These are phyloP conservation scores for Grosmannia penicillata DNA, from an alignment of 2,329 filamentous ascomycete genomes.

Conservation along the genomic window DNA sequence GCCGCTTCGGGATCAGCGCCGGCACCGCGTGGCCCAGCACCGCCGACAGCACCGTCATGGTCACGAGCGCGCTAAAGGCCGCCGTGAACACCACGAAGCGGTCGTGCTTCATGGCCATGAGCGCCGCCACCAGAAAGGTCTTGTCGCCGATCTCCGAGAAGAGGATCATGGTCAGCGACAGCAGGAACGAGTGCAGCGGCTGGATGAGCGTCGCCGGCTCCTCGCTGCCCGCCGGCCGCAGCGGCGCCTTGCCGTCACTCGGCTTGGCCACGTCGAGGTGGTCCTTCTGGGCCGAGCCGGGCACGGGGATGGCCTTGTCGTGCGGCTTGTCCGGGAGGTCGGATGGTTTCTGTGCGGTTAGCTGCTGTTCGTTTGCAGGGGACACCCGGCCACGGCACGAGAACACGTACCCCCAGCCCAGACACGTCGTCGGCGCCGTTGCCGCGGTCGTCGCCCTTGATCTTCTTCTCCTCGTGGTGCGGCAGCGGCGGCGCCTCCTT, in stretches of 20 bases:
- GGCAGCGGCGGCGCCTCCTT: conserved; percentile 75
- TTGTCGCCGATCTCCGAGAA: conserved; percentile 97
- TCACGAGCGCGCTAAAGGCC: conserved; percentile 77
- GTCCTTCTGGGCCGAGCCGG: conserved; percentile 49
- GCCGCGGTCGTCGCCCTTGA: conserved; percentile 27
- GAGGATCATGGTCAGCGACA: conserved; percentile 94
- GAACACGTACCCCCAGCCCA: conserved; percentile 41
- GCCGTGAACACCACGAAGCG: conserved; percentile 87
- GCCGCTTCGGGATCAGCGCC: conserved; percentile 72
- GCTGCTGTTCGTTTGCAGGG: background rate
- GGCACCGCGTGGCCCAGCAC: conserved; percentile 86
- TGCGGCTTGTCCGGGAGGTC: conserved; percentile 68
- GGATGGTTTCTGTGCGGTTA: conserved; percentile 55
- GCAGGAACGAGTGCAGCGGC: conserved; percentile 73
- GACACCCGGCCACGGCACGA: background rate
- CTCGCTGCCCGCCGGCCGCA: conserved; percentile 13
- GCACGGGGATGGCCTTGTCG: conserved; percentile 57
- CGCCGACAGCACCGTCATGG: conserved; percentile 92
- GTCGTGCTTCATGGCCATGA: conserved; percentile 99
- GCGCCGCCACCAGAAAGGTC: conserved; percentile 88
- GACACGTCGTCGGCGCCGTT: conserved; percentile 21
- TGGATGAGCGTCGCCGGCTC: conserved; percentile 48
- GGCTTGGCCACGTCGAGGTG: conserved; percentile 38
- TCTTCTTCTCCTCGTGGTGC: conserved; percentile 63
- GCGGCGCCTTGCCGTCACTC: conserved; percentile 10